A percentile compares a stretch with the other conserved stretches of the same genome.
These are phyloP conservation scores for Vigna trinervia DNA, from an alignment of 306 rosid genomes.

Conservation along the genomic window DNA sequence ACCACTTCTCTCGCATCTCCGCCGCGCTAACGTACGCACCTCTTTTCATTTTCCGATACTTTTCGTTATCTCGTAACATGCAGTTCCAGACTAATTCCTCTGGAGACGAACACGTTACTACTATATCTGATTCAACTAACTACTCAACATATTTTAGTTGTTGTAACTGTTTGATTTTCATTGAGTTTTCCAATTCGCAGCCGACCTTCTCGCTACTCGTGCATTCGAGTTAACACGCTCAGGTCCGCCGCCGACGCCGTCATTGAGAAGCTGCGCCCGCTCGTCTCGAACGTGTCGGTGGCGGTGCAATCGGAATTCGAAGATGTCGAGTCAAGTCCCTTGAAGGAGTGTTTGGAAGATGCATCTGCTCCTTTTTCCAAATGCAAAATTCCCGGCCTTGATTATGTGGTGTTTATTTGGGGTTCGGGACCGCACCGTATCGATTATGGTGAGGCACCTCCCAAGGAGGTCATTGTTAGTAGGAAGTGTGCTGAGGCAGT, in stretches of 20 bases:
- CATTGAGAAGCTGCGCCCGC: constrained; percentile 56
- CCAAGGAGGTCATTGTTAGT: constrained; percentile 88
- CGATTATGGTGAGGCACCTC: constrained; percentile 66
- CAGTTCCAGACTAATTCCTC: too few species aligned
- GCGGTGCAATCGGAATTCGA: not conserved
- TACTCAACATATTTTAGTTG: not conserved
- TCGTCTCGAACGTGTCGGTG: constrained; percentile 24
- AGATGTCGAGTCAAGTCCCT: constrained; percentile 36
- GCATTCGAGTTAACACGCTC: constrained; percentile 81
- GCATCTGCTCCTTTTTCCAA: constrained; percentile 51
- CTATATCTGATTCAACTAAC: too few species aligned
- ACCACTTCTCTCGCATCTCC: constrained; percentile 78
- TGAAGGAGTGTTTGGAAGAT: constrained; percentile 40
- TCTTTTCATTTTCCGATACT: not conserved
- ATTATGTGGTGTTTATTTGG: constrained; percentile 77
- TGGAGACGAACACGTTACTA: too few species aligned
- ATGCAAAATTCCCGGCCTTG: constrained; percentile 74
- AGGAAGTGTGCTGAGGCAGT: constrained; percentile 98
- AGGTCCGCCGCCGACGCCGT: constrained; percentile 67
- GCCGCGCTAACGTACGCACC: constrained; percentile 67
- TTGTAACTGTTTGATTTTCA: not conserved
- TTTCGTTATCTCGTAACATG: too few species aligned
- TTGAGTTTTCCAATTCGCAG: constrained; percentile 42
- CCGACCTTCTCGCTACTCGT: constrained; percentile 89
- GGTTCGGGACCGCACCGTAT: constrained; percentile 87